Conservation (phyloP, 768 basidiomycete genomes). For the Pleurotus sapidus region DNA sequence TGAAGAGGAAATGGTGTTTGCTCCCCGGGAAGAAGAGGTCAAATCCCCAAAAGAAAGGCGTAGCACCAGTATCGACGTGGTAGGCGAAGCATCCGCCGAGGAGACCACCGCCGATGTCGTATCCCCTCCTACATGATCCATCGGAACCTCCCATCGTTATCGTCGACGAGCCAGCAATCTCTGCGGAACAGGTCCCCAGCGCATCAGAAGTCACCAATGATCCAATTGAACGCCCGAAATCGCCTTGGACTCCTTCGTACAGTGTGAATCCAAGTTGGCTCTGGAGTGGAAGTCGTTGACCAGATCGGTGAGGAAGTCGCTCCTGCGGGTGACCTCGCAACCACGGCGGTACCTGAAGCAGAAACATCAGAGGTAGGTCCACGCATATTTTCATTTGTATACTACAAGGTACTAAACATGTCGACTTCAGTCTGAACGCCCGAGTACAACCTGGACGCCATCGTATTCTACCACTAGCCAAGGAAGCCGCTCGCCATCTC, state of each 20-base stretch:
- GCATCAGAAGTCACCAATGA: background rate
- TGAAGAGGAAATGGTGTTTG: conserved; percentile 5
- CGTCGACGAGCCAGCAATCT: background rate
- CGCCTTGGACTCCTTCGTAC: conserved; percentile 53
- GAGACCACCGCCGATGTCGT: background rate
- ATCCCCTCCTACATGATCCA: background rate
- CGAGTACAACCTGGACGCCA: conserved; percentile 32
- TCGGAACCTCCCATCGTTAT: background rate
- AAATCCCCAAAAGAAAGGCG: background rate
- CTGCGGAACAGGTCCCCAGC: background rate
- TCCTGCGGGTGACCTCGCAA: background rate
- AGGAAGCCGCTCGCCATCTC: conserved; percentile 20
- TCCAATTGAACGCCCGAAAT: conserved; percentile 41
- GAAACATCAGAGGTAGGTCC: too few species aligned
- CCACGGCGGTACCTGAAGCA: too few species aligned
- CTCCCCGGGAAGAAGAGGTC: conserved; percentile 6
- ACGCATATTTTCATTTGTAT: too few species aligned
- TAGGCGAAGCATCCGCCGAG: background rate
- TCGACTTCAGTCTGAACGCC: conserved; percentile 12
- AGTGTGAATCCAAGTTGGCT: conserved; percentile 42
- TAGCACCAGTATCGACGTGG: background rate
- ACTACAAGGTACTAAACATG: too few species aligned
- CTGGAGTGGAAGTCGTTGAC: conserved; percentile 18
- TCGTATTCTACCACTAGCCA: conserved; percentile 34
- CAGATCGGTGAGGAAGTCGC: conserved; percentile 9